phyloP scores from a whole-genome alignment of 768 basidiomycete genomes.

The Termitomyces sp. region DNA sequence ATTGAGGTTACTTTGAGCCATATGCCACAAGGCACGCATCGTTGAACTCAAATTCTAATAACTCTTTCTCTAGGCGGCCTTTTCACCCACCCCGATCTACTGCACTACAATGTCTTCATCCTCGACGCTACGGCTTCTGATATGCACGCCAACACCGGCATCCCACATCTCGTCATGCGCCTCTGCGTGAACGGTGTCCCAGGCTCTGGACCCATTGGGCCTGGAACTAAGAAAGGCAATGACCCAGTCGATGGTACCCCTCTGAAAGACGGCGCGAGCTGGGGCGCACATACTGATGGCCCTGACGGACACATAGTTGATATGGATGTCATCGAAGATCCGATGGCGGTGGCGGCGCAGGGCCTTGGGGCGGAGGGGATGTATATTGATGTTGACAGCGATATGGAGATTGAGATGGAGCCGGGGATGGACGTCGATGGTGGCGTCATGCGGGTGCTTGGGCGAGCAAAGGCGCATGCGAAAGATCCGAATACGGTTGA shows the following conservation, averaged over 20 bases:
- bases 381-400: conserved; percentile 6
- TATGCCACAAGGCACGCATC: background rate
- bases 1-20: background rate
- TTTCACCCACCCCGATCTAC: conserved; percentile 19
- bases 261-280: background rate
- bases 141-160: conserved; percentile 4
- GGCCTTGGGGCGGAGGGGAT: background rate
- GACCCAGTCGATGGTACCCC: background rate
- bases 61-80: background rate
- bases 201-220: conserved; percentile 14
- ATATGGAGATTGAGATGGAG: conserved; percentile 9
- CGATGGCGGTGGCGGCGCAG: conserved; percentile 1
- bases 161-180: conserved; percentile 51
- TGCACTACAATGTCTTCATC: conserved; percentile 75
- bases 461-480: background rate
- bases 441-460: background rate
- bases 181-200: conserved; percentile 35
- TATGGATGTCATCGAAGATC: conserved; percentile 14
- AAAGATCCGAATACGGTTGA: conserved; percentile 58
- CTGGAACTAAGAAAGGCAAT: background rate
- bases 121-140: conserved; percentile 45
- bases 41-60: background rate
- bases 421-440: conserved; percentile 18
- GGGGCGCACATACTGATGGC: conserved; percentile 35
- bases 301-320: conserved; percentile 34